These are phyloP conservation scores for Pseudonitzschia multiseries DNA, from an alignment of 108 stramenopile species.

Conservation along the genomic window DNA sequence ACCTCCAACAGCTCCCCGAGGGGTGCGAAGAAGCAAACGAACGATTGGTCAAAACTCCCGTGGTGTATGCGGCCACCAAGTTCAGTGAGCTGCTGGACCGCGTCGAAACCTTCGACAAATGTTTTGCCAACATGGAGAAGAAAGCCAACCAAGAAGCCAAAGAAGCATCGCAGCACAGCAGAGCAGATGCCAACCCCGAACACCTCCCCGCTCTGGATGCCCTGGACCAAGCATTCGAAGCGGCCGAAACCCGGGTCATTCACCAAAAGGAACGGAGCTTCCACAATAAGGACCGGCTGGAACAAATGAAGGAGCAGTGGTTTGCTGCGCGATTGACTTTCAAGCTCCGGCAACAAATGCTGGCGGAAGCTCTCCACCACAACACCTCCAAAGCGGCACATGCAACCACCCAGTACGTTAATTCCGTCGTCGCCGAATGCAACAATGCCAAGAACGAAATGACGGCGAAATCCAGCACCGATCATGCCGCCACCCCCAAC, in stretches of 20 bases:
- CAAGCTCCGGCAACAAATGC: not conserved
- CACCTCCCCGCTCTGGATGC: not conserved
- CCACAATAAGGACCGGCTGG: not conserved
- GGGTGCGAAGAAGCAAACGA: not conserved
- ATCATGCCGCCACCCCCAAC: not conserved
- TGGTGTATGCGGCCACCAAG: not conserved
- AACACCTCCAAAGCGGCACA: not conserved
- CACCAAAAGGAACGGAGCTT: not conserved
- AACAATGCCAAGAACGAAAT: not conserved
- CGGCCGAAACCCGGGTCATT: not conserved
- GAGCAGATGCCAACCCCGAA: not conserved
- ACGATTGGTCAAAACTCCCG: not conserved
- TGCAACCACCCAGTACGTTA: not conserved
- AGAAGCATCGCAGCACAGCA: not conserved
- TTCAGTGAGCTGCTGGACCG: slow-evolving; percentile 7
- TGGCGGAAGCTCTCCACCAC: not conserved
- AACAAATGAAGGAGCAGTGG: slow-evolving; percentile 8
- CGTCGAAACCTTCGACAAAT: not conserved
- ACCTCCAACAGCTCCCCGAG: too few species aligned
- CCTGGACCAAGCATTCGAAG: not conserved
- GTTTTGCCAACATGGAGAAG: not conserved
- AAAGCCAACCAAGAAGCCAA: not conserved
- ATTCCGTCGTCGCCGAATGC: not conserved
- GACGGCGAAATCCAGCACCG: not conserved
- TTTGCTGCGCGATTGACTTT: not conserved